These are phyloP conservation scores for Aspergillus heteromorphus DNA, from an alignment of 495 filamentous ascomycete genomes.

Conservation along the genomic window DNA sequence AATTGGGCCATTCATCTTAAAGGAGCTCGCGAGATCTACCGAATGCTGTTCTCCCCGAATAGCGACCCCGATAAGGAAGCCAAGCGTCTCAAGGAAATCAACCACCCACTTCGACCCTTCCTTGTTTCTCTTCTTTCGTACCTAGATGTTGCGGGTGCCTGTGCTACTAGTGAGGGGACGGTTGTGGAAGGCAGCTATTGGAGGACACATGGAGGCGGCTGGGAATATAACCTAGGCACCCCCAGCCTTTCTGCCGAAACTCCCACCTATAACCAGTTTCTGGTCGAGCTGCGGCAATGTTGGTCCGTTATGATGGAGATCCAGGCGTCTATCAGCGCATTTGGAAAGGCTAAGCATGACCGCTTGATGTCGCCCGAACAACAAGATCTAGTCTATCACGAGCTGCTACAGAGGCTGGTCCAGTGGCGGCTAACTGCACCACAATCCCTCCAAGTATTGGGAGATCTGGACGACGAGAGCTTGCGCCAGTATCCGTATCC, in stretches of 20 bases:
- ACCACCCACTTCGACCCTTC: constrained; percentile 35
- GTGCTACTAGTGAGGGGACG: constrained; percentile 35
- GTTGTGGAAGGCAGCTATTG: constrained; percentile 38
- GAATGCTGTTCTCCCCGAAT: constrained; percentile 30
- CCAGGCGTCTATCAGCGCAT: constrained; percentile 32
- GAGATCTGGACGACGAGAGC: constrained; percentile 30
- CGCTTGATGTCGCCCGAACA: constrained; percentile 27
- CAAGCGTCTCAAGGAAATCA: constrained; percentile 28
- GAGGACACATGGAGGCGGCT: constrained; percentile 34
- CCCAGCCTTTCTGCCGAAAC: constrained; percentile 24
- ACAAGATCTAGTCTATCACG: constrained; percentile 31
- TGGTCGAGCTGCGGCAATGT: constrained; percentile 30
- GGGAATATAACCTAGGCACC: constrained; percentile 38
- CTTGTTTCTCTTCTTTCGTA: constrained; percentile 38
- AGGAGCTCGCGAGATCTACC: constrained; percentile 39
- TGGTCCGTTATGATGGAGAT: constrained; percentile 42
- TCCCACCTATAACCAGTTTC: constrained; percentile 20
- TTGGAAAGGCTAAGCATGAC: constrained; percentile 32
- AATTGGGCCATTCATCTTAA: constrained; percentile 40
- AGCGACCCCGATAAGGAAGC: constrained; percentile 24
- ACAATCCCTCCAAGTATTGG: constrained; percentile 24
- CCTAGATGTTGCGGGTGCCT: constrained; percentile 38
- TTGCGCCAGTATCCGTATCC: constrained; percentile 26
- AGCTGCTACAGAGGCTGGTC: constrained; percentile 27
- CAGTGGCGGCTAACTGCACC: constrained; percentile 33